A percentile compares a stretch with the other conserved stretches of the same genome.
Conservation (phyloP, 2,329 filamentous ascomycete genomes). For the Leptographium procerum region DNA sequence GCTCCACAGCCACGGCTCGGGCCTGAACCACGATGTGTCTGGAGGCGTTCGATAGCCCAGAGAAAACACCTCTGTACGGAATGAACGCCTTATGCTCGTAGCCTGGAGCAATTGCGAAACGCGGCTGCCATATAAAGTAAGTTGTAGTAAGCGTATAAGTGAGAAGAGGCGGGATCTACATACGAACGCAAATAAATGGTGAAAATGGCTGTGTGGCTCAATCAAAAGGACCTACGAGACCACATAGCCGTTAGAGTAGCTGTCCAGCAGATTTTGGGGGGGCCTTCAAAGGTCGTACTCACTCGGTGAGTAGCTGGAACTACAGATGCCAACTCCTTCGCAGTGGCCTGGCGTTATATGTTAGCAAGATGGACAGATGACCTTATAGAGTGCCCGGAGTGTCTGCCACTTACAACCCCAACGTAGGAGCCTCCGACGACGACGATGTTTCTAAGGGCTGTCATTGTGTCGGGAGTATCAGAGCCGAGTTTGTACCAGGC, state of each 20-base stretch:
- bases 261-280: slow-evolving; percentile 32
- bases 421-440: slow-evolving; percentile 11
- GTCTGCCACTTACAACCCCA: neutral
- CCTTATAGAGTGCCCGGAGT: neutral
- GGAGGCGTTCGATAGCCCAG: neutral
- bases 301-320: slow-evolving; percentile 22
- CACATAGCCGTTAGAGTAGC: slow-evolving; percentile 24
- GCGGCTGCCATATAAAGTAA: slow-evolving; percentile 36
- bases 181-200: slow-evolving; percentile 45
- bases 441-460: slow-evolving; percentile 4
- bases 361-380: neutral
- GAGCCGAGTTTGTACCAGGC: neutral
- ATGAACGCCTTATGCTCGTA: slow-evolving; percentile 10
- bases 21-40: neutral
- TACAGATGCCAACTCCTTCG: neutral
- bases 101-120: slow-evolving; percentile 1
- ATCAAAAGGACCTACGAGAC: slow-evolving; percentile 42
- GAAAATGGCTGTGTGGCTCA: slow-evolving; percentile 50
- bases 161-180: slow-evolving; percentile 35
- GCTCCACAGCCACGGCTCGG: neutral
- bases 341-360: neutral
- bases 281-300: slow-evolving; percentile 41
- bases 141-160: slow-evolving; percentile 28
- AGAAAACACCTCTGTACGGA: neutral
- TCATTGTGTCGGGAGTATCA: neutral